Conservation (phyloP, 176 grass and related monocot species). For the Musa itinerans region DNA sequence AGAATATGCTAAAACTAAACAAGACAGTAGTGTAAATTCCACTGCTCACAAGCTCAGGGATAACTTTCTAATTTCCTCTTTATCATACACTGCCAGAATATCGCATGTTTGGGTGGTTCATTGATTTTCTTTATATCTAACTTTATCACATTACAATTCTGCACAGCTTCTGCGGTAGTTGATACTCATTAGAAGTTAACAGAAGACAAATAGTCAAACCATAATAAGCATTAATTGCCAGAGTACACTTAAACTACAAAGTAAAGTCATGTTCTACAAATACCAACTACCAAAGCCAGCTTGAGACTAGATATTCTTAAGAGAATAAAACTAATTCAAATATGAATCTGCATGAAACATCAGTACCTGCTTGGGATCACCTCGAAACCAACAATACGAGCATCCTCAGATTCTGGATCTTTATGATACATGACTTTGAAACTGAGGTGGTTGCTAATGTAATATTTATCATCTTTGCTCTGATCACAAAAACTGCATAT, state of each 20-base stretch:
- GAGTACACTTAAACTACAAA: no score
- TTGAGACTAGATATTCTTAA: background rate
- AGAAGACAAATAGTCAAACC: no score
- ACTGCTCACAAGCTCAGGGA: background rate
- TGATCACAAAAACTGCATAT: slow-evolving; percentile 28
- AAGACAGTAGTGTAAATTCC: background rate
- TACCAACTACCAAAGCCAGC: no score
- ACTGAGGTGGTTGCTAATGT: slow-evolving; percentile 72
- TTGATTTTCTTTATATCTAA: background rate
- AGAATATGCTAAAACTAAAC: background rate
- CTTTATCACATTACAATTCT: background rate
- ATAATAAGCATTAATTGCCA: no score
- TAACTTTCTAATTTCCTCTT: background rate
- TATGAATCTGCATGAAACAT: slow-evolving; percentile 15
- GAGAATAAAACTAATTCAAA: slow-evolving; percentile 2
- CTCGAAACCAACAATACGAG: slow-evolving; percentile 81
- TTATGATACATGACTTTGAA: slow-evolving; percentile 74
- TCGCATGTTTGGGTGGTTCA: background rate
- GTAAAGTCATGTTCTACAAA: background rate
- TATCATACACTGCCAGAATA: background rate
- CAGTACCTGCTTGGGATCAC: slow-evolving; percentile 66
- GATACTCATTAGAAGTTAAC: background rate
- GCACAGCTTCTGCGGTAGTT: background rate
- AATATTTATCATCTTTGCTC: slow-evolving; percentile 72
- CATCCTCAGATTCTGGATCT: slow-evolving; percentile 40